These are phyloP conservation scores for Ogataea glucozyma DNA, from an alignment of 805 yeast species.

Conservation along the genomic window DNA sequence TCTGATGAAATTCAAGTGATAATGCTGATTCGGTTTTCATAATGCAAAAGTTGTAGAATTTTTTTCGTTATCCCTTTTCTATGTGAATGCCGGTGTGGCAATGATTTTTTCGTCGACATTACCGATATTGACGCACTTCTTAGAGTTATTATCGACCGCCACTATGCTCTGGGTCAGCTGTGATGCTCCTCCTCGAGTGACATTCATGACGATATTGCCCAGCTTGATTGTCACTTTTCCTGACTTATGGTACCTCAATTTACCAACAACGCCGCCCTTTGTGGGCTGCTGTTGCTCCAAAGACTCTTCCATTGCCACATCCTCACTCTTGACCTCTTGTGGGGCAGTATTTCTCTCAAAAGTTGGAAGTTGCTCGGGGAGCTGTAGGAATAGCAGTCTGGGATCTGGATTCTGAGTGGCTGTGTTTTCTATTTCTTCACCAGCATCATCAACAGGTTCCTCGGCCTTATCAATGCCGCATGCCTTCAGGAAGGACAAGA, in stretches of 20 bases:
- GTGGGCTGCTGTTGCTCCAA: not conserved
- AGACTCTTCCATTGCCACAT: not conserved
- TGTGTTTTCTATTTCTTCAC: conserved; percentile 3
- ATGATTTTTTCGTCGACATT: conserved; percentile 56
- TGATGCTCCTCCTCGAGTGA: conserved; percentile 68
- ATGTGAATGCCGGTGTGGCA: conserved; percentile 51
- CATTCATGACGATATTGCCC: conserved; percentile 69
- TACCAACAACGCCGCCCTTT: conserved; percentile 63
- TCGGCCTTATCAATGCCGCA: conserved; percentile 12
- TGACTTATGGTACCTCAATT: conserved; percentile 74
- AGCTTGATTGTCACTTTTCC: conserved; percentile 77
- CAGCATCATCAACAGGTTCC: conserved; percentile 10
- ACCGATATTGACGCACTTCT: conserved; percentile 52
- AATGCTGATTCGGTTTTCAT: conserved; percentile 1
- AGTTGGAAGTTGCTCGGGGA: conserved; percentile 33
- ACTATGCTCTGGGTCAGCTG: conserved; percentile 75
- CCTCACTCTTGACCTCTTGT: conserved; percentile 12
- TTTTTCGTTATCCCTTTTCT: not conserved
- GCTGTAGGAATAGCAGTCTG: conserved; percentile 30
- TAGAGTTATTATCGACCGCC: conserved; percentile 39
- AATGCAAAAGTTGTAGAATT: not conserved
- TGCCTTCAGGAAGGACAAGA: conserved; percentile 27
- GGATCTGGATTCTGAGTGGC: conserved; percentile 3
- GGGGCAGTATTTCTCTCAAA: conserved; percentile 12
- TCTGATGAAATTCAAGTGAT: conserved; percentile 3